phyloP scores from a whole-genome alignment of 1,284 basidiomycete genomes.

The Trichosporon inkin region DNA sequence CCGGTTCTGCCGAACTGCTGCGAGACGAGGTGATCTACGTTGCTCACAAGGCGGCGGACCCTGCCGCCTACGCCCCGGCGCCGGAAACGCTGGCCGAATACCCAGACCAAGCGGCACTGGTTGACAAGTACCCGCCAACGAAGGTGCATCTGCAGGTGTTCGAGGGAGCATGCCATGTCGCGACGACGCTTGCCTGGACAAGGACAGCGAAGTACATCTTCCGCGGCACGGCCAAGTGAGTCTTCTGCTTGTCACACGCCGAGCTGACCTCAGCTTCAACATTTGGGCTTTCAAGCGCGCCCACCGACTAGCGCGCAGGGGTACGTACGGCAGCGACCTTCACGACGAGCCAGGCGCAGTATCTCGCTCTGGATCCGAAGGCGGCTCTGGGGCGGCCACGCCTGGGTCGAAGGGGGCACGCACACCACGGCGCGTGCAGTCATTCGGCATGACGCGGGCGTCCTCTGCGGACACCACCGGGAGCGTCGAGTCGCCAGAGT shows the following conservation, averaged over 20 bases:
- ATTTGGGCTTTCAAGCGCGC: slow-evolving; percentile 48
- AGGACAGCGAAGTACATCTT: slow-evolving; percentile 48
- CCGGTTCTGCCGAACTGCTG: slow-evolving; percentile 53
- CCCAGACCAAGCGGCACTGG: slow-evolving; percentile 43
- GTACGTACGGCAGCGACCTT: background rate
- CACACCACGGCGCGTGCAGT: background rate
- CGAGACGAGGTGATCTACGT: slow-evolving; percentile 51
- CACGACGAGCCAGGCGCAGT: background rate
- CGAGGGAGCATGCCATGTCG: slow-evolving; percentile 50
- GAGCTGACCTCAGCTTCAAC: slow-evolving; percentile 38
- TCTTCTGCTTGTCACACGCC: background rate
- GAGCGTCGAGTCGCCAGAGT: background rate
- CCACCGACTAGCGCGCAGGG: slow-evolving; percentile 20
- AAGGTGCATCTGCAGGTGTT: slow-evolving; percentile 54
- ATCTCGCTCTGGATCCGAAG: background rate
- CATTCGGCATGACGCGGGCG: background rate
- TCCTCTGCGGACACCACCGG: background rate
- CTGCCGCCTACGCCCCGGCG: slow-evolving; percentile 48
- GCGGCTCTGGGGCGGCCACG: background rate
- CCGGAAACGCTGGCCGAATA: slow-evolving; percentile 46
- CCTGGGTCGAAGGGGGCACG: background rate
- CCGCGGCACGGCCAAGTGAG: slow-evolving; percentile 46
- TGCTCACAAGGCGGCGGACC: slow-evolving; percentile 54
- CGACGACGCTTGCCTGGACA: slow-evolving; percentile 49
- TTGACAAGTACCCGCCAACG: slow-evolving; percentile 52